Evolutionary conservation across 192 early-diverging fungal species (phyloP).

Genomic region (Borealophlyctis nickersoniae): DNA sequence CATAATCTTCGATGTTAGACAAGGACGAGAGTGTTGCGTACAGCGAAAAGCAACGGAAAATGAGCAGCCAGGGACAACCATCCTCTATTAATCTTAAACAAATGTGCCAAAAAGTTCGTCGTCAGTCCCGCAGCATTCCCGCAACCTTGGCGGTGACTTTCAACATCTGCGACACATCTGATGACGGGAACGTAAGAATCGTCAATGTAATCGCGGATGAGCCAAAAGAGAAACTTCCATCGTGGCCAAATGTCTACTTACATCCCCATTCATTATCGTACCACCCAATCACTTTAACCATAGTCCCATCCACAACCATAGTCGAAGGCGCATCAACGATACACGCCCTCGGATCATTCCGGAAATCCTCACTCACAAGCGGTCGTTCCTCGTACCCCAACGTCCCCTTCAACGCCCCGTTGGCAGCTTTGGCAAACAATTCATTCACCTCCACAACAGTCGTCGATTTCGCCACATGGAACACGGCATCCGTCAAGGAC

Average conservation of each 20-base stretch:
- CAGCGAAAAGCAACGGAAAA: no score
- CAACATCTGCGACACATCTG: conserved; percentile 14
- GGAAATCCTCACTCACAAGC: conserved; percentile 19
- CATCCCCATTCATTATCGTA: conserved; percentile 29
- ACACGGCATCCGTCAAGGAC: conserved; percentile 21
- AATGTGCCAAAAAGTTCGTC: no score
- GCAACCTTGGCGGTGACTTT: conserved; percentile 14
- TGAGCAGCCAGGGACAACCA: no score
- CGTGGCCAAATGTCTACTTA: no score
- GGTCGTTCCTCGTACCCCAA: conserved; percentile 15
- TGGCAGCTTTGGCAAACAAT: conserved; percentile 2
- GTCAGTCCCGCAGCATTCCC: neutral
- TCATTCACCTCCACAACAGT: conserved; percentile 13
- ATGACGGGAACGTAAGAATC: neutral
- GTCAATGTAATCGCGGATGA: neutral
- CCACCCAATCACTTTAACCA: conserved; percentile 24
- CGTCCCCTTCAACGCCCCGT: conserved; percentile 9
- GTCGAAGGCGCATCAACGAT: conserved; percentile 17
- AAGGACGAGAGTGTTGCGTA: no score
- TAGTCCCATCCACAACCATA: conserved; percentile 20
- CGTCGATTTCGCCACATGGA: conserved; percentile 7
- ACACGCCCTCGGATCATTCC: conserved; percentile 10
- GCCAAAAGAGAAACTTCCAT: neutral
- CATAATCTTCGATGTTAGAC: no score
- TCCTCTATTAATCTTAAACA: no score